phyloP scores from a whole-genome alignment of 2,329 filamentous ascomycete species.

The Fusarium oxysporum region DNA sequence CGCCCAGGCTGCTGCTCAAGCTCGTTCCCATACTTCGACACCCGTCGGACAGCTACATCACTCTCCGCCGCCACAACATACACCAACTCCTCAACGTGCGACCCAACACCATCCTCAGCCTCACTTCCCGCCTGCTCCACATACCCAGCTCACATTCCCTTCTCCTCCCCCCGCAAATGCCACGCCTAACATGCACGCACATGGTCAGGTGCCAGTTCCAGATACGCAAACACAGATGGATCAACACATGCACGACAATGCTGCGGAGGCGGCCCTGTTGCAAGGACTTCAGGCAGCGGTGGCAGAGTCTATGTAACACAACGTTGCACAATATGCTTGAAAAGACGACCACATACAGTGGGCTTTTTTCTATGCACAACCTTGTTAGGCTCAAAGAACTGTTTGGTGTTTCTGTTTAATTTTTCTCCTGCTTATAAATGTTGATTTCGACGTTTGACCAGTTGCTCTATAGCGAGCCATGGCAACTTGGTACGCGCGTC shows the following conservation, averaged over 20 bases:
- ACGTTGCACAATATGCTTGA: background rate
- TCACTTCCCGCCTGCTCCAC: slow-evolving; percentile 27
- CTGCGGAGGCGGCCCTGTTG: slow-evolving; percentile 50
- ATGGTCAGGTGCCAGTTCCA: slow-evolving; percentile 35
- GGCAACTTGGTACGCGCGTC: slow-evolving; percentile 8
- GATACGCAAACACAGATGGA: slow-evolving; percentile 37
- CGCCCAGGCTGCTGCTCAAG: slow-evolving; percentile 35
- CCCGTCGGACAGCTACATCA: slow-evolving; percentile 43
- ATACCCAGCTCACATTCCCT: slow-evolving; percentile 39
- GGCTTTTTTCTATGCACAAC: background rate
- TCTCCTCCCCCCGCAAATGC: slow-evolving; percentile 27
- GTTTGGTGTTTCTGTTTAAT: slow-evolving; percentile 14
- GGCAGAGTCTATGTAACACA: slow-evolving; percentile 42
- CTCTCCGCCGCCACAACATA: slow-evolving; percentile 40
- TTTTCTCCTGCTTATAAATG: slow-evolving; percentile 12
- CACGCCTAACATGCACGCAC: slow-evolving; percentile 40
- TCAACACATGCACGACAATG: slow-evolving; percentile 48
- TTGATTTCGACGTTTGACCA: slow-evolving; percentile 18
- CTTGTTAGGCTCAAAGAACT: slow-evolving; percentile 1
- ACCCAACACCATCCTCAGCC: slow-evolving; percentile 26
- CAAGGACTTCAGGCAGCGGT: slow-evolving; percentile 52
- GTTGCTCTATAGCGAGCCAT: slow-evolving; percentile 21
- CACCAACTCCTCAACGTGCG: slow-evolving; percentile 40
- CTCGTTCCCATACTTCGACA: slow-evolving; percentile 44
- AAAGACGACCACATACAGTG: background rate